Conservation (phyloP, 225 moss, liverwort and hornwort genomes). For the Polytrichum commune region DNA sequence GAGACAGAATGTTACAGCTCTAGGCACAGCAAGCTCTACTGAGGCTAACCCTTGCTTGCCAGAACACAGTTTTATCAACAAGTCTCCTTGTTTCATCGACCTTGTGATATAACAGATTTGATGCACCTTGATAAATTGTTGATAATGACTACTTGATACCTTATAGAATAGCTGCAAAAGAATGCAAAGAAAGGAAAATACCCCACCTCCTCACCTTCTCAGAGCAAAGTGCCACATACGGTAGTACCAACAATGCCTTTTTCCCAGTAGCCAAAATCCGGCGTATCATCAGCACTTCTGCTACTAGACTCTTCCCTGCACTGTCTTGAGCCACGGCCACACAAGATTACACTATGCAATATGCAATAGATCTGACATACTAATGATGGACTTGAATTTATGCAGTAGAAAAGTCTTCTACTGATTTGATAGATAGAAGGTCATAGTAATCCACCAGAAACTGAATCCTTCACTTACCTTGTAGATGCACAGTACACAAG, state of each 20-base stretch:
- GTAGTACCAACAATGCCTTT: constrained; percentile 88
- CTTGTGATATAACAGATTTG: too few species aligned
- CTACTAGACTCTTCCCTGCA: constrained; percentile 98
- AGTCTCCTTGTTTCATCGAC: too few species aligned
- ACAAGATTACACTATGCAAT: constrained; percentile 38
- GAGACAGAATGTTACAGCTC: background rate
- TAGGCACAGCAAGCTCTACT: too few species aligned
- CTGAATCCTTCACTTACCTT: constrained; percentile 44
- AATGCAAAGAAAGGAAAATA: background rate
- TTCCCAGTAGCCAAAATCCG: constrained; percentile 67
- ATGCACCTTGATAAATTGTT: too few species aligned
- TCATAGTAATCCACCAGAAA: background rate
- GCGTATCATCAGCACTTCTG: constrained; percentile 87
- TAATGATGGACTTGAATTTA: too few species aligned
- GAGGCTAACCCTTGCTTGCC: too few species aligned
- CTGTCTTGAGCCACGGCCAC: constrained; percentile 49
- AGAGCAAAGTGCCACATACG: constrained; percentile 88
- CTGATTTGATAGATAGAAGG: background rate
- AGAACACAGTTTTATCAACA: too few species aligned
- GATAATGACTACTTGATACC: too few species aligned
- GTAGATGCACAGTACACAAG: constrained; percentile 96
- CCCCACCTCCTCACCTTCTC: constrained; percentile 63
- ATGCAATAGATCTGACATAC: constrained; percentile 7
- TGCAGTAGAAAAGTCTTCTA: background rate
- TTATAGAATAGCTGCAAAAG: background rate